phyloP scores from a whole-genome alignment of 2,329 filamentous ascomycete species.

The Fusarium multiceps region DNA sequence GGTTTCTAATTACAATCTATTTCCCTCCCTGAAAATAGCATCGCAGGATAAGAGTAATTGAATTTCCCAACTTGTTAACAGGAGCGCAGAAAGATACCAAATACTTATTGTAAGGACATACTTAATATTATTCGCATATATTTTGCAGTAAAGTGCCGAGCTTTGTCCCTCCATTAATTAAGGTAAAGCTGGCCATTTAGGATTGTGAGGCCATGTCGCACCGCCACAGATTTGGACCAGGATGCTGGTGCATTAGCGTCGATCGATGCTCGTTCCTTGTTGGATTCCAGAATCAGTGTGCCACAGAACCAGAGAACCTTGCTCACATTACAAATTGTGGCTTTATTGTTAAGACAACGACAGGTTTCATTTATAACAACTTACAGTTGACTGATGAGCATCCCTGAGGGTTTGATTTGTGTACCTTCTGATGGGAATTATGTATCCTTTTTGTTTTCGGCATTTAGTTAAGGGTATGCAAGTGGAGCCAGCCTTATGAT shows the following conservation, averaged over 20 bases:
- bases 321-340: slow-evolving; percentile 7
- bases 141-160: neutral
- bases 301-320: slow-evolving; percentile 13
- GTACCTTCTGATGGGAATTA: neutral
- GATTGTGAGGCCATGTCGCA: slow-evolving; percentile 41
- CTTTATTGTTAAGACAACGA: neutral
- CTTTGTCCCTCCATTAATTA: neutral
- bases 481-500: neutral
- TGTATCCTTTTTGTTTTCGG: neutral
- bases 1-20: neutral
- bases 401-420: neutral
- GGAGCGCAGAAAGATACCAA: neutral
- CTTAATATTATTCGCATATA: neutral
- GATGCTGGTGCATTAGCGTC: slow-evolving; percentile 51
- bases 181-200: slow-evolving; percentile 17
- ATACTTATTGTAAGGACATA: neutral
- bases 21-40: neutral
- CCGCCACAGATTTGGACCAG: slow-evolving; percentile 49
- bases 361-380: neutral
- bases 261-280: slow-evolving; percentile 44
- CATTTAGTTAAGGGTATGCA: neutral
- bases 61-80: neutral
- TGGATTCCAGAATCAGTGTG: slow-evolving; percentile 43
- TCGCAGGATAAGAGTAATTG: neutral
- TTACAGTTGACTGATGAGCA: neutral